phyloP scores from a whole-genome alignment of 371 early-diverging fungal genomes.

The Mucor racemosus region DNA sequence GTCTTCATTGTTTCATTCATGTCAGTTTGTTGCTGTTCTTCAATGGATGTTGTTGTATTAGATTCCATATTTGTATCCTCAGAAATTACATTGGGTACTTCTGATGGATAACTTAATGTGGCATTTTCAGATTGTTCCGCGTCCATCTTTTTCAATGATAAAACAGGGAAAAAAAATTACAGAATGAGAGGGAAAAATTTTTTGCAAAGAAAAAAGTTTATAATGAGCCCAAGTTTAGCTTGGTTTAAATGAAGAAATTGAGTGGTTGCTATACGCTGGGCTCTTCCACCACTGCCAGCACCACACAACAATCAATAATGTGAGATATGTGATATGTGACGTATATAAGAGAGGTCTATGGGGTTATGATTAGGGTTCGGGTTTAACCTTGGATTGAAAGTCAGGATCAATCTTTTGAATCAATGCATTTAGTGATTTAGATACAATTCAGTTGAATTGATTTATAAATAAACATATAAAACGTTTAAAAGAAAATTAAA shows the following conservation, averaged over 20 bases:
- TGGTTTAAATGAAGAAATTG: neutral
- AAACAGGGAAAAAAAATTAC: neutral
- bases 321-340: too few species aligned
- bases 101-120: neutral
- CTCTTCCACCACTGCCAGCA: too few species aligned
- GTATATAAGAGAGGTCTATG: too few species aligned
- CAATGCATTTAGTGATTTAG: too few species aligned
- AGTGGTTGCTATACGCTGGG: neutral
- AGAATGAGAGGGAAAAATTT: neutral
- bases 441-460: too few species aligned
- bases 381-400: too few species aligned
- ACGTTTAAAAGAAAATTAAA: neutral
- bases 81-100: neutral
- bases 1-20: neutral
- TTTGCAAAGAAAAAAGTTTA: conserved; percentile 1
- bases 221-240: conserved; percentile 7
- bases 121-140: neutral
- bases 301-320: too few species aligned
- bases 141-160: neutral
- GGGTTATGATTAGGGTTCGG: too few species aligned
- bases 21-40: neutral
- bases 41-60: neutral
- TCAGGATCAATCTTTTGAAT: too few species aligned
- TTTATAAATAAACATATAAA: too few species aligned
- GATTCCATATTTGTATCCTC: neutral